These are phyloP conservation scores for Grifola frondosa DNA, from an alignment of 1,284 basidiomycete genomes.

Conservation along the genomic window DNA sequence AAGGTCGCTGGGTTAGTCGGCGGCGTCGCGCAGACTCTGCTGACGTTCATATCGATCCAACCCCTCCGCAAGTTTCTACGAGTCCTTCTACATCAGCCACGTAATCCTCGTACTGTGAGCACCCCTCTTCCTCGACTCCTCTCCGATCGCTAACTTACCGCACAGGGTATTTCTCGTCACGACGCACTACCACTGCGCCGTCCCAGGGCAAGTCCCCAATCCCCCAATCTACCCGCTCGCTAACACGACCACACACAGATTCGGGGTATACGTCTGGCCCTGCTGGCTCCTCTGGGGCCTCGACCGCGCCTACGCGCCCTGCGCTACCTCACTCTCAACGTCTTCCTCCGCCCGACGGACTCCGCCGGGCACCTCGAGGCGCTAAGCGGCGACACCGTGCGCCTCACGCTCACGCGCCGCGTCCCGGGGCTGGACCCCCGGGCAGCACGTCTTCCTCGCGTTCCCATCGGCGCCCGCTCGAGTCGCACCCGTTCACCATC, in stretches of 20 bases:
- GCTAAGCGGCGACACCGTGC: constrained; percentile 39
- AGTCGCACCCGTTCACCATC: constrained; percentile 61
- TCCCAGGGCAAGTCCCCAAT: constrained; percentile 14
- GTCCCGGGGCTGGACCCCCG: constrained; percentile 49
- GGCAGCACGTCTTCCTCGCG: constrained; percentile 56
- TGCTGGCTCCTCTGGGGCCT: constrained; percentile 44
- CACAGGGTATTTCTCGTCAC: constrained; percentile 17
- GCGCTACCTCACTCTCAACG: constrained; percentile 38
- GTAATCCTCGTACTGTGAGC: constrained; percentile 35
- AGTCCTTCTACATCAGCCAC: constrained; percentile 43
- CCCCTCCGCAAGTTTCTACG: constrained; percentile 40
- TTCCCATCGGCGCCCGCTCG: constrained; percentile 46
- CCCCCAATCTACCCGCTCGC: neutral
- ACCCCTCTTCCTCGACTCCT: neutral
- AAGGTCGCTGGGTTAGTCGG: constrained; percentile 29
- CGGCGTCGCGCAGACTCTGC: constrained; percentile 32
- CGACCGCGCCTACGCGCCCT: constrained; percentile 36
- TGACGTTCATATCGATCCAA: constrained; percentile 34
- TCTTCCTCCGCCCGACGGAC: constrained; percentile 28
- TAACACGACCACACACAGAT: too few relatives aligned
- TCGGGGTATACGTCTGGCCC: constrained; percentile 32
- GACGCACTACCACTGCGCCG: constrained; percentile 20
- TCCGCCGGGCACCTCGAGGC: constrained; percentile 31
- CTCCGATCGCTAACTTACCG: neutral
- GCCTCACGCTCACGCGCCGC: constrained; percentile 35